phyloP scores from a whole-genome alignment of 2,329 filamentous ascomycete genomes.

The Dryadomyces quercus-mongolicae region DNA sequence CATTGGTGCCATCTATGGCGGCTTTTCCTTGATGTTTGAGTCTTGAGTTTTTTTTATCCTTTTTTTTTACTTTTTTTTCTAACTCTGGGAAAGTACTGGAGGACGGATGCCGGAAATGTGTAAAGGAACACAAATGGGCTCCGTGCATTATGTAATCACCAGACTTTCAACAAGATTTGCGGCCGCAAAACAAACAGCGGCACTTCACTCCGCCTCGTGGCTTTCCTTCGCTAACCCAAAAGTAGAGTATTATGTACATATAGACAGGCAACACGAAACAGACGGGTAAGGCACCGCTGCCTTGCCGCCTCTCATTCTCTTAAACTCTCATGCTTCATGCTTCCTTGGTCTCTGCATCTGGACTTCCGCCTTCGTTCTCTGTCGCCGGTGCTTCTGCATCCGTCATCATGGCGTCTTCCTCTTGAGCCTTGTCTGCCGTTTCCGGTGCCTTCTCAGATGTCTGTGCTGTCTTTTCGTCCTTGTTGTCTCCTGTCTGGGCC shows the following conservation, averaged over 20 bases:
- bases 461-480: background rate
- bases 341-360: background rate
- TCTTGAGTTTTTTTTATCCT: background rate
- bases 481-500: background rate
- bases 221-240: too few species aligned
- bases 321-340: background rate
- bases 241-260: too few species aligned
- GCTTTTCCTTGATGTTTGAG: background rate
- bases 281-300: too few species aligned
- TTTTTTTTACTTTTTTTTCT: slow-evolving; percentile 1
- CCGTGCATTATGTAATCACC: background rate
- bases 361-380: background rate
- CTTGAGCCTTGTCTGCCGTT: background rate
- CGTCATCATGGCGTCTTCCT: slow-evolving; percentile 5
- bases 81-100: too few species aligned
- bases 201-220: too few species aligned
- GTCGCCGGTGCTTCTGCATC: background rate
- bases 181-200: background rate
- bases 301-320: background rate
- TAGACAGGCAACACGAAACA: too few species aligned
- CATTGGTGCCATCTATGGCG: background rate
- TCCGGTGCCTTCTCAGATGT: background rate
- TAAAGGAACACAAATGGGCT: background rate
- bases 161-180: background rate
- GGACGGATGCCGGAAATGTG: background rate